A percentile compares a stretch with the other conserved stretches of the same genome.
Conservation (phyloP, 768 basidiomycete species). For the Tulasnella sp. region DNA sequence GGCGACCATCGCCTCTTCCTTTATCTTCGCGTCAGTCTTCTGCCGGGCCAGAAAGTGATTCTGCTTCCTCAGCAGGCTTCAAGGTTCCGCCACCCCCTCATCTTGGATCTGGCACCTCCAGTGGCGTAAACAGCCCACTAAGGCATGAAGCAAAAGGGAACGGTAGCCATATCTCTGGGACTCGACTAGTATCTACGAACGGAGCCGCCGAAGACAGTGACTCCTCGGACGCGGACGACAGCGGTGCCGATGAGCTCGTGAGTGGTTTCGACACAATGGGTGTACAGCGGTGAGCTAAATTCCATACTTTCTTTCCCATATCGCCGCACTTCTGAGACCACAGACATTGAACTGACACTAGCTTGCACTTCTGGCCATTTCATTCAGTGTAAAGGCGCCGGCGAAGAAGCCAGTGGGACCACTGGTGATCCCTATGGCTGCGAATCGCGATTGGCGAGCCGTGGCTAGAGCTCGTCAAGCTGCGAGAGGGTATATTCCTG, state of each 20-base stretch:
- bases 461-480: constrained; percentile 54
- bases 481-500: constrained; percentile 51
- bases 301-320: constrained; percentile 15
- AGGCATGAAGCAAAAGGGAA: constrained; percentile 34
- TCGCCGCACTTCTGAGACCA: constrained; percentile 40
- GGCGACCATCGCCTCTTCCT: constrained; percentile 62
- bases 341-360: constrained; percentile 44
- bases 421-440: constrained; percentile 72
- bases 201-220: constrained; percentile 21
- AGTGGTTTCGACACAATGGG: constrained; percentile 62
- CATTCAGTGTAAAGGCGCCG: constrained; percentile 6
- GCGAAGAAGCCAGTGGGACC: constrained; percentile 41
- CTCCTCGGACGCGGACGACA: constrained; percentile 34
- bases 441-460: constrained; percentile 87
- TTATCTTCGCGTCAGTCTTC: constrained; percentile 45
- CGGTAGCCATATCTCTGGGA: constrained; percentile 18
- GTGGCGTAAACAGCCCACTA: constrained; percentile 42
- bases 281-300: constrained; percentile 73
- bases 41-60: constrained; percentile 51
- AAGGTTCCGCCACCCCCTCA: constrained; percentile 52
- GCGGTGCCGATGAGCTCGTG: constrained; percentile 52
- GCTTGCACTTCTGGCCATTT: constrained; percentile 30
- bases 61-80: constrained; percentile 31
- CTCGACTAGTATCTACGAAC: constrained; percentile 22
- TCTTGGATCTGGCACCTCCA: constrained; percentile 34